Conservation (phyloP, 2,329 filamentous ascomycete species). For the Colletotrichum higginsianum region DNA sequence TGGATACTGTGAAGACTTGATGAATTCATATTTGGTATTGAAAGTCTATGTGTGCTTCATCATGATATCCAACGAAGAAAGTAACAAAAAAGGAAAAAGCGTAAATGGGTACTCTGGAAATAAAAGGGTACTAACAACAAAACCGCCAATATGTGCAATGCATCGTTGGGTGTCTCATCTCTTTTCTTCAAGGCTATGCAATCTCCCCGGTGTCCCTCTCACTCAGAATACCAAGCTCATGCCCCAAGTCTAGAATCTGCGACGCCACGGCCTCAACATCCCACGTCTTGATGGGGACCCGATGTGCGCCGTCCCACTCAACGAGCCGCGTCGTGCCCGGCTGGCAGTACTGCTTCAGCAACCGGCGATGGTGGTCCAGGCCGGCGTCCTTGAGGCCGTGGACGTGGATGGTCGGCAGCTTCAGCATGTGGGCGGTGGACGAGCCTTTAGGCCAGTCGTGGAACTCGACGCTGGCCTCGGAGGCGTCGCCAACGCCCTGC, state of each 20-base stretch:
- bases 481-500: conserved; percentile 45
- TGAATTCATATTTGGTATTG: conserved; percentile 19
- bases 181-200: conserved; percentile 17
- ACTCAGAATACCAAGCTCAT: conserved; percentile 47
- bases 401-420: conserved; percentile 76
- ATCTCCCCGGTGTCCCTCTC: background rate
- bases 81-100: background rate
- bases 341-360: conserved; percentile 73
- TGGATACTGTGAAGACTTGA: background rate
- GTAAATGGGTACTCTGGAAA: background rate
- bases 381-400: conserved; percentile 75
- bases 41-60: conserved; percentile 12
- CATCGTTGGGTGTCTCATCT: background rate
- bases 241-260: conserved; percentile 66
- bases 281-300: conserved; percentile 76
- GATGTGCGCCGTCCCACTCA: conserved; percentile 82
- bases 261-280: conserved; percentile 74
- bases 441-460: conserved; percentile 60
- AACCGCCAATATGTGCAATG: conserved; percentile 10
- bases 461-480: conserved; percentile 54
- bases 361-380: conserved; percentile 69
- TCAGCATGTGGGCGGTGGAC: conserved; percentile 62
- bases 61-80: conserved; percentile 4
- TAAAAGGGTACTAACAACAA: background rate
- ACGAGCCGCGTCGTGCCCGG: conserved; percentile 68